Evolutionary conservation across 2,329 filamentous ascomycete genomes (phyloP).

Genomic region (Diplodia mutila): DNA sequence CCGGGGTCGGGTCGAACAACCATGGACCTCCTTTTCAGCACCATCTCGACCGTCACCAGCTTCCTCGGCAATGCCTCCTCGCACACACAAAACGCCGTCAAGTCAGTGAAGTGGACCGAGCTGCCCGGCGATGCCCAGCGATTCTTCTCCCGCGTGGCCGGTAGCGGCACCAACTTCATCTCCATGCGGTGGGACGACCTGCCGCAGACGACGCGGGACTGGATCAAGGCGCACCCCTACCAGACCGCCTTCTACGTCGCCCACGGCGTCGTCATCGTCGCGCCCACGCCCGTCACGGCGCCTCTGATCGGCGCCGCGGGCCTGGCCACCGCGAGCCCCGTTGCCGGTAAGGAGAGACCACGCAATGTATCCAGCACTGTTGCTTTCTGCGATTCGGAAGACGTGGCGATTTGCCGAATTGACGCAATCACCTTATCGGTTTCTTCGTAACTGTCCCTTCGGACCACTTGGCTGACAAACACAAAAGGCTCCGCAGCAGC

Average conservation of each 20-base stretch:
- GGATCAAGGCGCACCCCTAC: constrained; percentile 33
- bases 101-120: not conserved
- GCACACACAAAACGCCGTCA: not conserved
- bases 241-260: constrained; percentile 34
- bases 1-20: too few relatives aligned
- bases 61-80: constrained; percentile 2
- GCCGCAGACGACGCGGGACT: not conserved
- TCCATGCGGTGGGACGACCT: constrained; percentile 15
- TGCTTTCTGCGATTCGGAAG: too few relatives aligned
- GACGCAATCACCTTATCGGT: too few relatives aligned
- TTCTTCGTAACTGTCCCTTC: too few relatives aligned
- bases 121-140: not conserved
- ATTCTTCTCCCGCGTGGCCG: constrained; percentile 15
- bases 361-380: too few relatives aligned
- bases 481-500: not conserved
- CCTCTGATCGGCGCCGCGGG: constrained; percentile 34
- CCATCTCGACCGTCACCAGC: not conserved
- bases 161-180: constrained; percentile 1
- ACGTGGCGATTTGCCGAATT: too few relatives aligned
- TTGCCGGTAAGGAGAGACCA: constrained; percentile 29
- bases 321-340: constrained; percentile 32
- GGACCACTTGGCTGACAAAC: not conserved
- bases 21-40: constrained; percentile 19
- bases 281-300: constrained; percentile 32
- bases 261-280: constrained; percentile 33